A percentile compares a stretch with the other conserved stretches of the same genome.
Conservation (phyloP, 108 stramenopile genomes). For the Conticribra weissflogii region DNA sequence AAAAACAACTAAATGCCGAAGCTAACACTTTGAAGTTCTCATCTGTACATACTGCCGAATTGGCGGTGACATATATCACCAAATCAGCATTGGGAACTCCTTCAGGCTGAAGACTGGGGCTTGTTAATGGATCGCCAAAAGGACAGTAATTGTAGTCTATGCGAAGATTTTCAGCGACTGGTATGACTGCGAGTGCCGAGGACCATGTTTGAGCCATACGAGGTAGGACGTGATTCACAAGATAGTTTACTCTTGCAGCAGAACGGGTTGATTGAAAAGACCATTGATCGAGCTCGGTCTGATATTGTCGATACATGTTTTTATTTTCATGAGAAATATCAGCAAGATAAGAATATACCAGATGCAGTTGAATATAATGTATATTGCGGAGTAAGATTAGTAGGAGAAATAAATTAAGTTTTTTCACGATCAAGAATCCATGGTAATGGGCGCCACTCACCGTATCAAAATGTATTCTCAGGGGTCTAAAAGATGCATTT, state of each 20-base stretch:
- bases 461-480: conserved; percentile 16
- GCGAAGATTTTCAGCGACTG: conserved; percentile 9
- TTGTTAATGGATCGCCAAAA: conserved; percentile 14
- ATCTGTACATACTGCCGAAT: background rate
- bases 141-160: conserved; percentile 12
- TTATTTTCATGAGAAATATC: background rate
- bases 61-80: conserved; percentile 1
- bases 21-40: conserved; percentile 12
- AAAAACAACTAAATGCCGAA: conserved; percentile 20
- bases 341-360: background rate
- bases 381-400: background rate
- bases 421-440: too few relatives aligned
- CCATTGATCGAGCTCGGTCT: conserved; percentile 13
- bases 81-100: conserved; percentile 7
- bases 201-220: conserved; percentile 19
- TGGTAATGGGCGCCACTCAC: background rate
- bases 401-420: background rate
- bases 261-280: conserved; percentile 6
- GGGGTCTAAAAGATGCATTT: conserved; percentile 1
- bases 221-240: conserved; percentile 5
- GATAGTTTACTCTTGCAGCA: background rate
- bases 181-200: conserved; percentile 19
- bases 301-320: background rate
- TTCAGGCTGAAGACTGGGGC: background rate
- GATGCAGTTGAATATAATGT: background rate